phyloP scores from a whole-genome alignment of 2,329 filamentous ascomycete species.

The Fusarium sp. region DNA sequence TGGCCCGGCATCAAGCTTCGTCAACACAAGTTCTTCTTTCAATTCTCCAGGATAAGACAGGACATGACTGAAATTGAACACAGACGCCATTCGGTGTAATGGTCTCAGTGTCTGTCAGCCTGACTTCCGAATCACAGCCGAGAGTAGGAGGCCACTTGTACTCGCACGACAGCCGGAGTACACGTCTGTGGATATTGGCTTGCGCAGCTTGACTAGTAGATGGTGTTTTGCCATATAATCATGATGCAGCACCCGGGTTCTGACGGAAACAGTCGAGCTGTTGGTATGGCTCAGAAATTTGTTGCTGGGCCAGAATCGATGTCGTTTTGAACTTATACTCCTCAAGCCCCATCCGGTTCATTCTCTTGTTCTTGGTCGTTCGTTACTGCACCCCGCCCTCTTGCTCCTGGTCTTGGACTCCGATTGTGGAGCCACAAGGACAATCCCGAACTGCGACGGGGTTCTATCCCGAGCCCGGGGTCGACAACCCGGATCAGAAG shows the following conservation, averaged over 20 bases:
- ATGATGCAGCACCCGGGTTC: conserved; percentile 28
- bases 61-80: conserved; percentile 34
- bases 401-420: conserved; percentile 31
- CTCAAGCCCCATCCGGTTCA: conserved; percentile 33
- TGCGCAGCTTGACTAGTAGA: conserved; percentile 14
- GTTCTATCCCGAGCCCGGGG: conserved; percentile 39
- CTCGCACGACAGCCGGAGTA: conserved; percentile 43
- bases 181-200: conserved; percentile 31
- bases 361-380: conserved; percentile 46
- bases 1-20: conserved; percentile 2
- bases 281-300: conserved; percentile 19
- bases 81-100: conserved; percentile 42
- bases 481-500: conserved; percentile 36
- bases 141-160: conserved; percentile 39
- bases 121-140: conserved; percentile 43
- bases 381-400: conserved; percentile 28
- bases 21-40: background rate
- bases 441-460: conserved; percentile 42
- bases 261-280: conserved; percentile 15
- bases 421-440: conserved; percentile 41
- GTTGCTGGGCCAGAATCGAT: conserved; percentile 9
- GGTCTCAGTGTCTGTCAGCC: conserved; percentile 43
- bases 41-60: conserved; percentile 22
- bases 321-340: conserved; percentile 24
- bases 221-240: conserved; percentile 37